Evolutionary conservation across 106 monocot genomes (phyloP), one percentile per base, ranked within the genome.

Genomic region (Platanthera zijinensis): DNA sequence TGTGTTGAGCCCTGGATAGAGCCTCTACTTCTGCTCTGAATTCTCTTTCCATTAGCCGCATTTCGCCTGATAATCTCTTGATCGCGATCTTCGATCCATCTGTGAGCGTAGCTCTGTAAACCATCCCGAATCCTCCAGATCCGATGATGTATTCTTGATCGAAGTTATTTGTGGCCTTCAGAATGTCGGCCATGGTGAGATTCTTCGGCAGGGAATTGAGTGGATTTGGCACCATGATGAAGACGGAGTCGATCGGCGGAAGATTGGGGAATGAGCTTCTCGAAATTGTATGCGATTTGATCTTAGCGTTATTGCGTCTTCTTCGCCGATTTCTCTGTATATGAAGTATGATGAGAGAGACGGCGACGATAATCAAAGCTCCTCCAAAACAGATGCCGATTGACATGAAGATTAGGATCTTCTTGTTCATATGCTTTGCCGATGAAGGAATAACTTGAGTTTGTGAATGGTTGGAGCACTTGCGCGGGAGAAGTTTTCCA

Each of bases 21-120:
- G 77, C 50, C 49, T 77, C 77, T 22, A 77, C 77, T 13, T 77
- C 64, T 22, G 77, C 77, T 25, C 63, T 62, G 77, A 77, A 77
- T 77, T 77, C 63, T 28, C 77, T 77, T 77, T 77, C 77, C 77
- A 77, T 64, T 5, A 64, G 50, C 12, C 77, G 49, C 17, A 48
- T 64, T 48, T 77, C 64, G 9, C 77, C 28, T 4, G 63, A 50
- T 66, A 77, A 30, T 19, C 25, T 64, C 77, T 77, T 66, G 66
- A 77, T 77, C 11, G 77, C 77, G 13, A 77, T 49, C 77, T 77
- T 77, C 25, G 28, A 39, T 1, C 64, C 77, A 50, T 77, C 59
- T 47, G 47, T 8, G 8, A 77, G 50, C 4, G 62, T 64, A 22
- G 77, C 77, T 50, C 50, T 77, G 77, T 77, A 77, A 50, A 77